A percentile compares a stretch with the other conserved stretches of the same genome.
Conservation (phyloP, 2,329 filamentous ascomycete species). For the Cyphellophora europaea region DNA sequence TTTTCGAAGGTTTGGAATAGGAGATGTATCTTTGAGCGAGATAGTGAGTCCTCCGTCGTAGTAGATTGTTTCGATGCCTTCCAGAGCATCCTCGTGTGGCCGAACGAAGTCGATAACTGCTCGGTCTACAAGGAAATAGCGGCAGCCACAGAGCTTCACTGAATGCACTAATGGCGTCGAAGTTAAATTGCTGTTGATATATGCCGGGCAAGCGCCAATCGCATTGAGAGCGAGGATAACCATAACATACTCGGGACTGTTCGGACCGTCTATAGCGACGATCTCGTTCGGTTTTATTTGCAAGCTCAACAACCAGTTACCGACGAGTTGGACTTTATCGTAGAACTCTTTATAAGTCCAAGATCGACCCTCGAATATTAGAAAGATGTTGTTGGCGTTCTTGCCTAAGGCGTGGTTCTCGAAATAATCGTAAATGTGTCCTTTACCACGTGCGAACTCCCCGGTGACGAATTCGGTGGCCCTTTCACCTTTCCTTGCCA, state of each 20-base stretch:
- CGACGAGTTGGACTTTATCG: conserved; percentile 48
- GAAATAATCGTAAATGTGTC: conserved; percentile 60
- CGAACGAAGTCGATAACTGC: conserved; percentile 37
- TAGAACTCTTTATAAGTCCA: conserved; percentile 52
- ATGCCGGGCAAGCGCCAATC: conserved; percentile 57
- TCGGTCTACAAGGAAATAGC: conserved; percentile 50
- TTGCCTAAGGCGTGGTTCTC: conserved; percentile 45
- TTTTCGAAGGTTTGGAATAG: conserved; percentile 40
- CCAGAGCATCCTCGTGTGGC: conserved; percentile 42
- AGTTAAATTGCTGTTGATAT: conserved; percentile 57
- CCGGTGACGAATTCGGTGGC: conserved; percentile 12
- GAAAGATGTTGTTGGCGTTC: conserved; percentile 45
- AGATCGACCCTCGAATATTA: conserved; percentile 57
- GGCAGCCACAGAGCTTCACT: conserved; percentile 47
- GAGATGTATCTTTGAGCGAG: no score
- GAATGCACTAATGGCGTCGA: conserved; percentile 58
- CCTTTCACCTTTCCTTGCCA: conserved; percentile 6
- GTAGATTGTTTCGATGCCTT: conserved; percentile 48
- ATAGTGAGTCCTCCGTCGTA: conserved; percentile 51
- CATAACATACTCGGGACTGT: conserved; percentile 58
- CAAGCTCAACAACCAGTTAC: conserved; percentile 47
- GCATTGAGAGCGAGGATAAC: conserved; percentile 56
- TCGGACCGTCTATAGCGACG: conserved; percentile 58
- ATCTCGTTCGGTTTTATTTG: conserved; percentile 52
- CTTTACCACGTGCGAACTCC: conserved; percentile 39